These are phyloP conservation scores for Auricularia cornea DNA, from an alignment of 768 basidiomycete species.

Conservation along the genomic window DNA sequence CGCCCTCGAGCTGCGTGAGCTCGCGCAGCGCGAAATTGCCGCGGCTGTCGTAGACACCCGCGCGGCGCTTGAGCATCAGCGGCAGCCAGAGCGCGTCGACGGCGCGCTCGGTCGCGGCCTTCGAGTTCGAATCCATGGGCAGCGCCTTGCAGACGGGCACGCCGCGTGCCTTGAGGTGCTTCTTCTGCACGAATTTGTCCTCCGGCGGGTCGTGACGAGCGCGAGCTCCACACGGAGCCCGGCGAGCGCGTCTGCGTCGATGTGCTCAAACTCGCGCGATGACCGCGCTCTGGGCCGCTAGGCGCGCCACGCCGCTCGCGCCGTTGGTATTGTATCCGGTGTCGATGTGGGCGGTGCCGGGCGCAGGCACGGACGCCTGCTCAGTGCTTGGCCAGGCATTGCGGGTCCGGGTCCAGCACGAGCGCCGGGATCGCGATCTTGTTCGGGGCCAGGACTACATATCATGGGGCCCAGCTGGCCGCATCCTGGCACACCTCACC, in stretches of 20 bases:
- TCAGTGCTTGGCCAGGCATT: conserved; percentile 85
- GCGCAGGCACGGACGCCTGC: conserved; percentile 57
- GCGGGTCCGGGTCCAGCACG: conserved; percentile 76
- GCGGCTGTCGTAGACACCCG: conserved; percentile 89
- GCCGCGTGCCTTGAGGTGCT: conserved; percentile 40
- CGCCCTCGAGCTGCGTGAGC: conserved; percentile 40
- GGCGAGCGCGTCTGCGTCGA: conserved; percentile 68
- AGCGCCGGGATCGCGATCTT: conserved; percentile 75
- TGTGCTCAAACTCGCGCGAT: conserved; percentile 96
- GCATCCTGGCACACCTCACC: conserved; percentile 49
- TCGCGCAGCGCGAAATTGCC: conserved; percentile 78
- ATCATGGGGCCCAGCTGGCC: conserved; percentile 98
- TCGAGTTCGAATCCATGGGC: conserved; percentile 48
- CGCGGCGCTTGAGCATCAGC: conserved; percentile 93
- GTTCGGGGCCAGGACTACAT: conserved; percentile 77
- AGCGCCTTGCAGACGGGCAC: conserved; percentile 54
- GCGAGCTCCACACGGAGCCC: conserved; percentile 68
- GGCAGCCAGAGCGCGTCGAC: conserved; percentile 65
- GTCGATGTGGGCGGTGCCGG: conserved; percentile 59
- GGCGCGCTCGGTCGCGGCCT: conserved; percentile 44
- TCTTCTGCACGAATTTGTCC: conserved; percentile 60
- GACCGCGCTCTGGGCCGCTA: conserved; percentile 75
- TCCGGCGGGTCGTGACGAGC: conserved; percentile 72
- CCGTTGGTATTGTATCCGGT: conserved; percentile 60
- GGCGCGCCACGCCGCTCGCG: conserved; percentile 56